phyloP scores from a whole-genome alignment of 2,329 filamentous ascomycete genomes.

The Fusarium annulatum region DNA sequence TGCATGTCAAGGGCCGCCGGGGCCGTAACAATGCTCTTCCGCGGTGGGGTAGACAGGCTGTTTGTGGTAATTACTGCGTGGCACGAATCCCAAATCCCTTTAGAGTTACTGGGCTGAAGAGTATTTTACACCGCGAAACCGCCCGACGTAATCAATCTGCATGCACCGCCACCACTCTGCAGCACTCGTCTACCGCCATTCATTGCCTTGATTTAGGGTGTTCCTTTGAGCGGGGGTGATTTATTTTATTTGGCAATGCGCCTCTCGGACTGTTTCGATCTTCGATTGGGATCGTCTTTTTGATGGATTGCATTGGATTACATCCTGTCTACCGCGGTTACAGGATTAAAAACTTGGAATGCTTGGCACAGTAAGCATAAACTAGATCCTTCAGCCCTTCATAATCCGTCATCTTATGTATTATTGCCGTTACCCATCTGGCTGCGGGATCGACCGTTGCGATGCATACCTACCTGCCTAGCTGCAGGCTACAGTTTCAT shows the following conservation, averaged over 20 bases:
- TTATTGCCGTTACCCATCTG: neutral
- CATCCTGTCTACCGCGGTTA: neutral
- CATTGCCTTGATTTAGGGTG: neutral
- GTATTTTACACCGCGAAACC: constrained; percentile 1
- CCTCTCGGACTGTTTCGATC: neutral
- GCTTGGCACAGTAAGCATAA: constrained; percentile 9
- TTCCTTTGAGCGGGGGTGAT: neutral
- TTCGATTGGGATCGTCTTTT: constrained; percentile 5
- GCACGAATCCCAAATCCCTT: neutral
- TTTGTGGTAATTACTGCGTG: constrained; percentile 13
- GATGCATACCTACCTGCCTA: neutral
- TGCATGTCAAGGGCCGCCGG: neutral
- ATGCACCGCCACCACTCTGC: constrained; percentile 18
- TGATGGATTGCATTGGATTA: neutral
- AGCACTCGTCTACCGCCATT: neutral
- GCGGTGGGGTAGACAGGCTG: neutral
- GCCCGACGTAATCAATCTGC: neutral
- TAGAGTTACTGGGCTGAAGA: neutral
- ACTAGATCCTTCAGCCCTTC: constrained; percentile 3
- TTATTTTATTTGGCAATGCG: neutral
- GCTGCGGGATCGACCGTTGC: constrained; percentile 7
- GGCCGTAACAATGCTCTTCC: constrained; percentile 17
- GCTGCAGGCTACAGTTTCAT: constrained; percentile 7
- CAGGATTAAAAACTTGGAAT: neutral
- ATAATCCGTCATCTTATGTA: neutral